phyloP scores from a whole-genome alignment of 306 rosid species.

The Medicago arabica region DNA sequence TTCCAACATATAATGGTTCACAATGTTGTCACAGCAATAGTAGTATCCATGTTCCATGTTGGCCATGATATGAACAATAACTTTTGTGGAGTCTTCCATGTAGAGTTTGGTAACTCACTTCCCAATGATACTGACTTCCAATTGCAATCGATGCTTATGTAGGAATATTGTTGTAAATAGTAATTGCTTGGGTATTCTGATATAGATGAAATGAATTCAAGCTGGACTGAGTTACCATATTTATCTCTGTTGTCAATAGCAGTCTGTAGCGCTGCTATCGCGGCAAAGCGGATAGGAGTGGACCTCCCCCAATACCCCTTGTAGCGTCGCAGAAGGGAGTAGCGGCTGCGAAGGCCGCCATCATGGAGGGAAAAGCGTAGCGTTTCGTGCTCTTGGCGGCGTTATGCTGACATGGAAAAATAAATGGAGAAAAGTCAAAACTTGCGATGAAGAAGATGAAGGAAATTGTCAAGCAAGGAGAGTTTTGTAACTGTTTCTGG shows the following conservation, averaged over 20 bases:
- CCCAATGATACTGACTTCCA: slow-evolving; percentile 34
- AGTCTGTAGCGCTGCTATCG: too few species aligned
- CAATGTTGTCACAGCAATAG: background rate
- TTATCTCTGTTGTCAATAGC: background rate
- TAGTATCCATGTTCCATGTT: slow-evolving; percentile 8
- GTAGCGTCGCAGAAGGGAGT: too few species aligned
- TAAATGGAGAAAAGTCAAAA: too few species aligned
- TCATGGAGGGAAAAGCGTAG: too few species aligned
- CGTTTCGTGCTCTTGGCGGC: too few species aligned
- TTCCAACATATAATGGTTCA: background rate
- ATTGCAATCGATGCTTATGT: slow-evolving; percentile 25
- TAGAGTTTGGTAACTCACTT: slow-evolving; percentile 29
- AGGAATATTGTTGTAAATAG: slow-evolving; percentile 4
- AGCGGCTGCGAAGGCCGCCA: too few species aligned
- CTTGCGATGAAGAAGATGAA: too few species aligned
- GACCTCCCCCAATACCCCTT: too few species aligned
- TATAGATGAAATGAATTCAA: slow-evolving; percentile 22
- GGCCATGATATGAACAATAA: slow-evolving; percentile 5
- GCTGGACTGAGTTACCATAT: slow-evolving; percentile 26
- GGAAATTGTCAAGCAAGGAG: too few species aligned
- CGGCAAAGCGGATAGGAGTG: too few species aligned
- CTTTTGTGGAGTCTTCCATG: background rate
- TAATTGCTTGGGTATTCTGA: slow-evolving; percentile 29
- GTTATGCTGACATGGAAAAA: too few species aligned
- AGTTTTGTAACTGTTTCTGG: too few species aligned